Conservation (phyloP, 2,329 filamentous ascomycete genomes). For the Microcera coccophila region DNA sequence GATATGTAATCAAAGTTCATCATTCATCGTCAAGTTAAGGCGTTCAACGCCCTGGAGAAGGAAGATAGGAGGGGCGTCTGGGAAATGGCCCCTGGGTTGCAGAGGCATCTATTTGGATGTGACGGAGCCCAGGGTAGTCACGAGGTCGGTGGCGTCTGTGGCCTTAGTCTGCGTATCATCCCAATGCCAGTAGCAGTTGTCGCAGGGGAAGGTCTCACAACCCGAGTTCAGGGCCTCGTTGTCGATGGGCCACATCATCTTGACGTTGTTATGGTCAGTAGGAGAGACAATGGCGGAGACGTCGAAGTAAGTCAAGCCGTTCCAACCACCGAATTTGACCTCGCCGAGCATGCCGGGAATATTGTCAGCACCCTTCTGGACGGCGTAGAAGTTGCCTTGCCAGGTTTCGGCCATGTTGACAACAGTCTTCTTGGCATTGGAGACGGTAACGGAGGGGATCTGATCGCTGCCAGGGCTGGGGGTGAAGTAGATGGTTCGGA, state of each 20-base stretch:
- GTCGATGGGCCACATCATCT: constrained; percentile 49
- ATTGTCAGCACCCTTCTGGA: constrained; percentile 41
- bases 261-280: constrained; percentile 48
- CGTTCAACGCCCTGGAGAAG: constrained; percentile 25
- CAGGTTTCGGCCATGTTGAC: constrained; percentile 43
- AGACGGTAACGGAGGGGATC: constrained; percentile 39
- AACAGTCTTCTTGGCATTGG: constrained; percentile 35
- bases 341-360: constrained; percentile 51
- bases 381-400: constrained; percentile 50
- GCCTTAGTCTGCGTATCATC: constrained; percentile 56
- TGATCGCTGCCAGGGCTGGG: constrained; percentile 35
- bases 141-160: constrained; percentile 45
- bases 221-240: constrained; percentile 43
- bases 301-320: constrained; percentile 52
- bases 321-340: constrained; percentile 47
- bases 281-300: constrained; percentile 56
- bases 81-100: constrained; percentile 7
- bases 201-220: constrained; percentile 50
- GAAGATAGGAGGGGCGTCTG: constrained; percentile 10
- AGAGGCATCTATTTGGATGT: constrained; percentile 15
- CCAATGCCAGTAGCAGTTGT: constrained; percentile 50
- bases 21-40: constrained; percentile 27
- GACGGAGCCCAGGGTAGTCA: constrained; percentile 47
- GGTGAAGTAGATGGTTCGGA: constrained; percentile 51
- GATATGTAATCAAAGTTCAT: constrained; percentile 13